Evolutionary conservation across 2,329 filamentous ascomycete species (phyloP), one percentile per base, ranked within the genome.

Genomic region (Ascochyta fabae): DNA sequence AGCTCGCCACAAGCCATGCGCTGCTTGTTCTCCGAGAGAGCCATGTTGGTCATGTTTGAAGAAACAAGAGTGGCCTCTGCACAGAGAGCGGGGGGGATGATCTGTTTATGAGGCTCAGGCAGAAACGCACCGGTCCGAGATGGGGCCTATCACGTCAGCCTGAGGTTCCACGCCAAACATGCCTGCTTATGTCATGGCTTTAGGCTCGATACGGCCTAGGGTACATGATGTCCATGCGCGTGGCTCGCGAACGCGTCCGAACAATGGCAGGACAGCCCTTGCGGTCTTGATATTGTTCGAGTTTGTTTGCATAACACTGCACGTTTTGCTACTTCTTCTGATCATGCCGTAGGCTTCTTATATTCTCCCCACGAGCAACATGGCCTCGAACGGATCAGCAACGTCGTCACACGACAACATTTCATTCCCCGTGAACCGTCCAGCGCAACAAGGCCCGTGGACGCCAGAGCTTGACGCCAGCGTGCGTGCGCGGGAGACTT

Each of bases 1-100:
- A 94, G 81, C 71, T 94, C 86, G 44, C 89, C 89, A 13, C 81
- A 79, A 43, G 78, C 75, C 87, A 91, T 91, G 41, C 69, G 72
- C 39, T 68, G 63, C 60, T 71, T 75, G 62, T 78, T 77, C 48
- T 76, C 74, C 10, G 68, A 70, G 0, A 68, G 24, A 2, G 59
- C 56, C 72, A 74, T 70, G 10, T 19, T 58, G 36, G 31, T 34
- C 10, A 15, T n/a, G 7, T 23, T 9, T 22, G 19, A 23, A 13
- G 12, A 10, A 23, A 33, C 29, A 34, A 19, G 33, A 10, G 22
- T 39, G 19, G 22, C 6, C 31, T 48, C 13, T n/a, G 15, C 4
- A 22, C 9, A 6, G 13, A 3, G 12, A 26, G 29, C 16, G 43
- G 24, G 33, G 15, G n/a, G n/a, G 45, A 9, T 26, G 12, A 19